Evolutionary conservation across 352 stramenopile species (phyloP).

Genomic region (Phytopythium mirpurense): DNA sequence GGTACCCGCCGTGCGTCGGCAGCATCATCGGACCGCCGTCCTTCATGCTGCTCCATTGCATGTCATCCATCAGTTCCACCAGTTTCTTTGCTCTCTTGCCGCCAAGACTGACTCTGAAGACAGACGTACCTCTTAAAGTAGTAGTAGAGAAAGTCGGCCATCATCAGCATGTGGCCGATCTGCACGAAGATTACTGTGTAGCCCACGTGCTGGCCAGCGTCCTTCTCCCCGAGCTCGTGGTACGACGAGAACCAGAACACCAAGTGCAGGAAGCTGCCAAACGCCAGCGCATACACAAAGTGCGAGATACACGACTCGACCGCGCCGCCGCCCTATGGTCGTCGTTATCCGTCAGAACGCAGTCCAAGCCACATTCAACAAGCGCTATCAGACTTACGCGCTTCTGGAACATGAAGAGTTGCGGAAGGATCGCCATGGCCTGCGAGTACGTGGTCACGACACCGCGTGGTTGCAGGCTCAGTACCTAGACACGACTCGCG

Average conservation of each 20-base stretch:
- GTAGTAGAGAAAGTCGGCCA: conserved; percentile 99
- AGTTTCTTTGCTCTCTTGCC: background rate
- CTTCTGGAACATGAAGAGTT: conserved; percentile 99
- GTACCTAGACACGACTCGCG: no score
- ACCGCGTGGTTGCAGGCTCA: no score
- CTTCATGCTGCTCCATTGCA: conserved; percentile 64
- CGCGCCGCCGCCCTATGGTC: conserved; percentile 73
- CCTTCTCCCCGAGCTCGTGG: conserved; percentile 95
- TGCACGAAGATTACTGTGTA: conserved; percentile 97
- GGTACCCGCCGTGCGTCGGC: conserved; percentile 82
- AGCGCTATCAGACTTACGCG: conserved; percentile 38
- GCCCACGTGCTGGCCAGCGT: conserved; percentile 83
- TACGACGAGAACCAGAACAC: conserved; percentile 99
- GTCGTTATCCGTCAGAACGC: background rate
- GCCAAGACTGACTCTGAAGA: background rate
- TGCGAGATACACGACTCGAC: conserved; percentile 97
- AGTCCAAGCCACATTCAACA: background rate
- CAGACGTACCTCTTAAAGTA: conserved; percentile 92
- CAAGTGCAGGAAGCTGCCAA: conserved; percentile 95
- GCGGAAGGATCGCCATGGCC: conserved; percentile 94
- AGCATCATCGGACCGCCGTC: conserved; percentile 86
- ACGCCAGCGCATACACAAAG: conserved; percentile 95
- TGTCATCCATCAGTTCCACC: background rate
- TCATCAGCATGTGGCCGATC: conserved; percentile 97
- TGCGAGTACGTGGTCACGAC: background rate